A percentile compares a stretch with the other conserved stretches of the same genome.
Conservation (phyloP, 2,329 filamentous ascomycete genomes). For the Canariomyces notabilis region DNA sequence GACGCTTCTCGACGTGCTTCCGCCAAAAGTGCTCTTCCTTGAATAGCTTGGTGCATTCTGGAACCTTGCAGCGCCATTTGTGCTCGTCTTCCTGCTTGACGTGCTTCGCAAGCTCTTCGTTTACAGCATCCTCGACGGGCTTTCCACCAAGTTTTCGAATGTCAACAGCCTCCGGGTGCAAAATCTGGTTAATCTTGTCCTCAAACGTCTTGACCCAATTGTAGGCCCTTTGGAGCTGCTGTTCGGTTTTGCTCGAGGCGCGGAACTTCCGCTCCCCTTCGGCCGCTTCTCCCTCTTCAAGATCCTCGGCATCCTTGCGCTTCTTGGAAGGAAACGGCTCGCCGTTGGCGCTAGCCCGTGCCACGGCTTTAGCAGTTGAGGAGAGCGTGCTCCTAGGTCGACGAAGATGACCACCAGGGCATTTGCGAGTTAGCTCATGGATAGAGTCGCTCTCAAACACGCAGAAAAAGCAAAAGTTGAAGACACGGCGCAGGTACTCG, state of each 20-base stretch:
- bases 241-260: conserved; percentile 71
- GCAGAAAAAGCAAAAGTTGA: conserved; percentile 99
- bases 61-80: conserved; percentile 94
- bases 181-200: conserved; percentile 87
- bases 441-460: conserved; percentile 98
- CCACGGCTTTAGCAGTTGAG: conserved; percentile 75
- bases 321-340: conserved; percentile 82
- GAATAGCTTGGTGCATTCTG: conserved; percentile 93
- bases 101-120: conserved; percentile 79
- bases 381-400: conserved; percentile 83
- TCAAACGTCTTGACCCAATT: conserved; percentile 99
- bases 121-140: conserved; percentile 75
- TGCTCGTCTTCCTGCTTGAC: conserved; percentile 97
- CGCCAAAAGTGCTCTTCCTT: conserved; percentile 97
- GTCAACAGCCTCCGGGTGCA: conserved; percentile 85
- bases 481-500: conserved; percentile 92
- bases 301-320: conserved; percentile 58
- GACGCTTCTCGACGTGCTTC: conserved; percentile 96
- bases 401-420: conserved; percentile 92
- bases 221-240: conserved; percentile 88
- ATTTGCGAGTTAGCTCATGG: conserved; percentile 92
- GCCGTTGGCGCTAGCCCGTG: conserved; percentile 75
- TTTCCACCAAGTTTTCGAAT: conserved; percentile 88
- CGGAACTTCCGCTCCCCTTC: conserved; percentile 68
- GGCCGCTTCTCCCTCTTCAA: conserved; percentile 59